These are phyloP conservation scores for Scenedesmus sp. DNA, from an alignment of 163 green algal species.

Conservation along the genomic window DNA sequence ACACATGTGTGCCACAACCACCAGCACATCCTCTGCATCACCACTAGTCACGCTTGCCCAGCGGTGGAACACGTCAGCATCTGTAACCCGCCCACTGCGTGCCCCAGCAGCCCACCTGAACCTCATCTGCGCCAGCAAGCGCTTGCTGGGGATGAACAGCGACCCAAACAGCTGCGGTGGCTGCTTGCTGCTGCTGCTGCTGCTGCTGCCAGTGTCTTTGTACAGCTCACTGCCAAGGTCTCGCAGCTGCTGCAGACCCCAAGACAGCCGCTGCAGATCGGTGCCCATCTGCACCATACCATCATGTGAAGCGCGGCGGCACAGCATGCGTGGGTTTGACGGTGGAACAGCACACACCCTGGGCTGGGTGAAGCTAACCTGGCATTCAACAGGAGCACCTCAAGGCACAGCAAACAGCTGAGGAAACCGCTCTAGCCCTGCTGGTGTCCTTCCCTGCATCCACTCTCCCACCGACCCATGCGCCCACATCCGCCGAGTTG, in stretches of 20 bases:
- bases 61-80: not conserved
- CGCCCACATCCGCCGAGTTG: too few species aligned
- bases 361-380: too few species aligned
- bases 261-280: conserved; percentile 57
- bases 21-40: not conserved
- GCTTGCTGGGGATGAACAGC: conserved; percentile 68
- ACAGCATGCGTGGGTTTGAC: not conserved
- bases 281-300: conserved; percentile 59
- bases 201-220: not conserved
- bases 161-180: conserved; percentile 54
- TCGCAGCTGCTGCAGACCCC: conserved; percentile 55
- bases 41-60: too few species aligned
- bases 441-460: too few species aligned
- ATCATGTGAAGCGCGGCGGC: not conserved
- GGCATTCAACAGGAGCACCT: too few species aligned
- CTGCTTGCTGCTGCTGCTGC: not conserved
- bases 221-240: not conserved
- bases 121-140: conserved; percentile 72
- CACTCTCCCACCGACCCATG: too few species aligned
- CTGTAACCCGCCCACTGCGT: not conserved
- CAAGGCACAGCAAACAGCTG: too few species aligned
- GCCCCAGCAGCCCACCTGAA: conserved; percentile 47
- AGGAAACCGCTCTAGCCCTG: too few species aligned
- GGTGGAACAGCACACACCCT: too few species aligned
- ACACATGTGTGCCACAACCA: not conserved